Conservation (phyloP, 1,139 yeast genomes). For the Arxiozyma heterogenica region DNA sequence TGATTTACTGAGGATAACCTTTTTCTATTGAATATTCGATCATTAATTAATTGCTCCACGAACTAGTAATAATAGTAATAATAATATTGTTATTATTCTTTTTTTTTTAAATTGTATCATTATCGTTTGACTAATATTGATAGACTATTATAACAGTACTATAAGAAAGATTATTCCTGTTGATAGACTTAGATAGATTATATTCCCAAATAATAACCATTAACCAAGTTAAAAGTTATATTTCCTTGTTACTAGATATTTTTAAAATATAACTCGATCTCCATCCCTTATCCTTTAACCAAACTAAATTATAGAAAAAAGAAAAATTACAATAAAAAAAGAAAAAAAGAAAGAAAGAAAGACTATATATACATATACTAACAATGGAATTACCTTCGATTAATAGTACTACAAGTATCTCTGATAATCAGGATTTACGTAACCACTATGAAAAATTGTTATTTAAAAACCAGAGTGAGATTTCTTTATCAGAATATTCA, state of each 20-base stretch:
- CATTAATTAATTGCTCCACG: too few species aligned
- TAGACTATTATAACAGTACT: neutral
- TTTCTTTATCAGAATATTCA: constrained; percentile 26
- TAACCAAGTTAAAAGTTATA: neutral
- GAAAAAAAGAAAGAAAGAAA: neutral
- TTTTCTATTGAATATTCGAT: too few species aligned
- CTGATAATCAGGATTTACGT: constrained; percentile 26
- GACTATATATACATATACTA: too few species aligned
- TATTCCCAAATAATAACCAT: neutral
- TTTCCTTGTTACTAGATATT: neutral
- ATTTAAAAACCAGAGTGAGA: constrained; percentile 27
- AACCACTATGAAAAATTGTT: constrained; percentile 27
- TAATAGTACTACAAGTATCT: constrained; percentile 26
- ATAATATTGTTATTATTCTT: too few species aligned
- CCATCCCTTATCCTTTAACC: neutral
- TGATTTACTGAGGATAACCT: too few species aligned
- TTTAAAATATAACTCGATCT: too few species aligned
- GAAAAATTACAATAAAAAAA: too few species aligned
- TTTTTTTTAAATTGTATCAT: too few species aligned
- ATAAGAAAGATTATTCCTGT: neutral
- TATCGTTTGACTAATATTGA: too few species aligned
- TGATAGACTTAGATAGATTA: neutral
- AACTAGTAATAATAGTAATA: too few species aligned
- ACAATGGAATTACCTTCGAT: constrained; percentile 22
- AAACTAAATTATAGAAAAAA: neutral